Evolutionary conservation across 345 rosid species (phyloP).

Genomic region (Arabidopsis thaliana): TAIR10.1 NC_003071.7:16421501-16422000

Average conservation of each 20-base stretch:
- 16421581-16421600: not conserved
- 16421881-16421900: slow-evolving; percentile 16
- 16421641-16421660: not conserved
- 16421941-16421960: not conserved
- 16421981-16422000: not conserved
- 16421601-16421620: not conserved
- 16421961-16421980: not conserved
- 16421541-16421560: slow-evolving; percentile 1
- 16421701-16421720: not conserved
- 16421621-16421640: not conserved
- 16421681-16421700: not conserved
- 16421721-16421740: not conserved
- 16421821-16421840: slow-evolving; percentile 27
- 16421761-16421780: not conserved
- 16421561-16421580: slow-evolving; percentile 14
- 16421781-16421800: not conserved
- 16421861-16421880: not conserved
- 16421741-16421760: not conserved
- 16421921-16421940: not conserved
- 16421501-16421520: slow-evolving; percentile 43
- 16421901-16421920: not conserved
- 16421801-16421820: slow-evolving; percentile 2
- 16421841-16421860: not conserved
- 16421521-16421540: slow-evolving; percentile 41
- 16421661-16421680: not conserved